Percentiles rank a stretch among this genome's conserved stretches.
Conservation (phyloP, 2,329 filamentous ascomycete species). For the Pestalotiopsis fici region DNA sequence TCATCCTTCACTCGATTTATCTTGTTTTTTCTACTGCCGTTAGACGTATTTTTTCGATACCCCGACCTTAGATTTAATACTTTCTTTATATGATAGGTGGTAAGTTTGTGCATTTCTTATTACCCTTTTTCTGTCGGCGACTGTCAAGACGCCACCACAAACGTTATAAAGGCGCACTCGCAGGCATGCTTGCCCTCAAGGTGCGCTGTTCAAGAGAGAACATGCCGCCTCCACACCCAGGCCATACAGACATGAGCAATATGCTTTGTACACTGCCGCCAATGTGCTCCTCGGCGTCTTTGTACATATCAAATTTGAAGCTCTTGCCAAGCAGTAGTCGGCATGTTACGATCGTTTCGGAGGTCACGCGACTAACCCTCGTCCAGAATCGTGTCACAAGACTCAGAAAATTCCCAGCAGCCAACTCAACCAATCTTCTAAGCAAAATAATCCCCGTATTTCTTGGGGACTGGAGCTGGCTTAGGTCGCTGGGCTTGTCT, state of each 20-base stretch:
- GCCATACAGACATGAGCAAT: neutral
- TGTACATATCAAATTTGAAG: neutral
- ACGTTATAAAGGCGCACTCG: neutral
- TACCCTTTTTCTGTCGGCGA: neutral
- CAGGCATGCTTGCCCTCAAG: neutral
- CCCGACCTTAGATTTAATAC: constrained; percentile 33
- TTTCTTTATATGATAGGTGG: constrained; percentile 19
- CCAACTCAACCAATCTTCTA: neutral
- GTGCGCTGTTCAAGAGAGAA: neutral
- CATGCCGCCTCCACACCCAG: neutral
- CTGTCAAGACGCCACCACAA: neutral
- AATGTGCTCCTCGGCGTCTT: neutral
- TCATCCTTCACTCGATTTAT: constrained; percentile 18
- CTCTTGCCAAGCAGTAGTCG: neutral
- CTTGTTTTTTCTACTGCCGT: constrained; percentile 22
- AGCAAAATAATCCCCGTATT: neutral
- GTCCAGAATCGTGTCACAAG: neutral
- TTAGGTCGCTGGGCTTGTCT: neutral
- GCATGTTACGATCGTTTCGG: neutral
- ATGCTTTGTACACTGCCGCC: neutral
- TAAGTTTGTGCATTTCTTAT: constrained; percentile 21
- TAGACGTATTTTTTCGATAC: constrained; percentile 33
- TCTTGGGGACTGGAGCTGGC: neutral
- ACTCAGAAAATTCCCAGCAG: neutral
- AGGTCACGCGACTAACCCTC: neutral